Evolutionary conservation across 345 rosid genomes (phyloP).

Genomic region (Anastatica hierochuntica): DNA sequence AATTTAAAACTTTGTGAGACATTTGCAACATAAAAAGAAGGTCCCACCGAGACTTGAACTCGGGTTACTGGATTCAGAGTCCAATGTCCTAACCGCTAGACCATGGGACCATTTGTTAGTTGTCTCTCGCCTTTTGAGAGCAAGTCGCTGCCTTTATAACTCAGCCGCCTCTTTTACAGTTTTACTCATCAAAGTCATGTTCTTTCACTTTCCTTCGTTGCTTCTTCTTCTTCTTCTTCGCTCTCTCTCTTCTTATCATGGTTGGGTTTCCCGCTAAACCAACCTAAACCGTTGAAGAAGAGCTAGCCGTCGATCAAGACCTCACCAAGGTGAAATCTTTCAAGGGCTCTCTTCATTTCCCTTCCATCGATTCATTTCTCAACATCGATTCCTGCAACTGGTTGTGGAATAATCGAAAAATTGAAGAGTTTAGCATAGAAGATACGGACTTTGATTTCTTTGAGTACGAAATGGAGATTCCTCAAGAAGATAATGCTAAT

Average conservation of each 20-base stretch:
- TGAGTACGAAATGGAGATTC: constrained; percentile 24
- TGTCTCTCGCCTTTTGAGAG: too few species aligned
- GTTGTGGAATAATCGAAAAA: constrained; percentile 28
- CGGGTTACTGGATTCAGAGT: constrained; percentile 98
- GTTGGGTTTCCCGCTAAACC: constrained; percentile 38
- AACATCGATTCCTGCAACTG: constrained; percentile 56
- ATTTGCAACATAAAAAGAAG: constrained; percentile 22
- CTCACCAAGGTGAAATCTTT: constrained; percentile 24
- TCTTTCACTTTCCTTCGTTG: constrained; percentile 13
- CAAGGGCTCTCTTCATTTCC: constrained; percentile 22
- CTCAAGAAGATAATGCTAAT: constrained; percentile 15
- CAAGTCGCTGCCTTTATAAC: too few species aligned
- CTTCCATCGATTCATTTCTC: constrained; percentile 45
- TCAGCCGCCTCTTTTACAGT: too few species aligned
- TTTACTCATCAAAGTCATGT: constrained; percentile 17
- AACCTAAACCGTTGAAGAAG: constrained; percentile 29
- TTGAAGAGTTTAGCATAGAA: constrained; percentile 19
- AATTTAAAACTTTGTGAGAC: neutral
- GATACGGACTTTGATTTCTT: constrained; percentile 30
- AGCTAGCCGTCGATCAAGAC: constrained; percentile 15
- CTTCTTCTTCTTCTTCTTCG: neutral
- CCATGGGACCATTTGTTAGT: constrained; percentile 22
- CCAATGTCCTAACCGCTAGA: constrained; percentile 94
- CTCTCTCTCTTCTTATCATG: constrained; percentile 31
- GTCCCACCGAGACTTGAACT: constrained; percentile 96